These are phyloP conservation scores for Kwoniella pini DNA, from an alignment of 768 basidiomycete species.

Conservation along the genomic window DNA sequence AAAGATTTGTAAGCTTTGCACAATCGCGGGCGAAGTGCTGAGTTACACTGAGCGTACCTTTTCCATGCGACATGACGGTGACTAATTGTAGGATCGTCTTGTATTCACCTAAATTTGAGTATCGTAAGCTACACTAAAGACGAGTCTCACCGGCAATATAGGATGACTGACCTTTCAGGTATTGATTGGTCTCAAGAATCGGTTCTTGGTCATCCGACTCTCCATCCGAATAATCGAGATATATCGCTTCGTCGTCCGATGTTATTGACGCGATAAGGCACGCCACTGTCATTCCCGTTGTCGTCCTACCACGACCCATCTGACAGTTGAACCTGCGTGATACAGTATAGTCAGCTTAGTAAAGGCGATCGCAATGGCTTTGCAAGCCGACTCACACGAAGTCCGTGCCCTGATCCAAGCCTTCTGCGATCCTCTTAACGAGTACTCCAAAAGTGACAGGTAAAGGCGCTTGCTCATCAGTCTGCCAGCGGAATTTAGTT, in stretches of 20 bases:
- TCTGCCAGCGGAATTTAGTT: slow-evolving; percentile 59
- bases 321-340: slow-evolving; percentile 79
- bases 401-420: slow-evolving; percentile 62
- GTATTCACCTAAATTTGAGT: slow-evolving; percentile 76
- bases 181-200: slow-evolving; percentile 82
- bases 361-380: not conserved
- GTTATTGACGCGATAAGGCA: slow-evolving; percentile 71
- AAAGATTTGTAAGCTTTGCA: not conserved
- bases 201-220: slow-evolving; percentile 61
- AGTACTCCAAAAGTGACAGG: slow-evolving; percentile 81
- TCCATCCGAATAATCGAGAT: slow-evolving; percentile 22
- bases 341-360: slow-evolving; percentile 18
- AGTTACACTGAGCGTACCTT: slow-evolving; percentile 57
- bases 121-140: slow-evolving; percentile 10
- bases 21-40: not conserved
- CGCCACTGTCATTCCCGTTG: slow-evolving; percentile 92
- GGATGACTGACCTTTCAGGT: slow-evolving; percentile 73
- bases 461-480: slow-evolving; percentile 94
- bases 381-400: slow-evolving; percentile 43
- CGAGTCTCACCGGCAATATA: no score
- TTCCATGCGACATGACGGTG: slow-evolving; percentile 85
- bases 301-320: slow-evolving; percentile 76
- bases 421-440: slow-evolving; percentile 66
- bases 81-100: slow-evolving; percentile 94
- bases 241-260: slow-evolving; percentile 52